Percentiles rank a stretch among this genome's conserved stretches.
Evolutionary conservation across 371 early-diverging fungal species (phyloP).

Genomic region (Sporodiniella umbellata): DNA sequence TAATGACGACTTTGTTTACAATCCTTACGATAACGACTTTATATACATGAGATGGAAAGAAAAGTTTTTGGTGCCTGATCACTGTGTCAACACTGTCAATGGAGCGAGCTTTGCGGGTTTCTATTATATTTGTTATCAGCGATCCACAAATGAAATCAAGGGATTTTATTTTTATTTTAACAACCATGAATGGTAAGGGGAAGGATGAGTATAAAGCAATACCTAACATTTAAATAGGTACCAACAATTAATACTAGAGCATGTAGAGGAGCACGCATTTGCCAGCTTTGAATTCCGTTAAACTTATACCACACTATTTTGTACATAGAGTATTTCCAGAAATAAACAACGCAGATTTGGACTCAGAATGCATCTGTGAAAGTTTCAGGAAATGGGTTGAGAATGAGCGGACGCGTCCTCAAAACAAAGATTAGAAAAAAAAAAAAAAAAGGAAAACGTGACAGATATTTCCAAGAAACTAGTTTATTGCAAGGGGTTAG

Average conservation of each 20-base stretch:
- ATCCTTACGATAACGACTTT: conserved; percentile 67
- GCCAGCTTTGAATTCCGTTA: conserved; percentile 66
- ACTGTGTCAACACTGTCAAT: conserved; percentile 75
- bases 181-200: conserved; percentile 68
- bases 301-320: conserved; percentile 10
- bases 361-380: no score
- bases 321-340: neutral
- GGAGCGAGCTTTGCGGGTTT: conserved; percentile 96
- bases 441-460: no score
- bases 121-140: conserved; percentile 90
- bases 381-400: no score
- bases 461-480: no score
- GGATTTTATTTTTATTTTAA: conserved; percentile 88
- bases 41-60: conserved; percentile 98
- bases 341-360: no score
- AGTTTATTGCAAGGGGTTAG: no score
- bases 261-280: conserved; percentile 54
- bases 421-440: no score
- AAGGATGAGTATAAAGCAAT: neutral
- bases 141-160: conserved; percentile 69
- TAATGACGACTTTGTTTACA: conserved; percentile 64
- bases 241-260: conserved; percentile 76
- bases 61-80: conserved; percentile 93
- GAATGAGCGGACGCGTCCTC: no score
- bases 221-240: conserved; percentile 39